Percentiles rank a stretch among this genome's conserved stretches.
phyloP scores from a whole-genome alignment of 202 grass and related monocot genomes.

The Panicum virgatum region DNA sequence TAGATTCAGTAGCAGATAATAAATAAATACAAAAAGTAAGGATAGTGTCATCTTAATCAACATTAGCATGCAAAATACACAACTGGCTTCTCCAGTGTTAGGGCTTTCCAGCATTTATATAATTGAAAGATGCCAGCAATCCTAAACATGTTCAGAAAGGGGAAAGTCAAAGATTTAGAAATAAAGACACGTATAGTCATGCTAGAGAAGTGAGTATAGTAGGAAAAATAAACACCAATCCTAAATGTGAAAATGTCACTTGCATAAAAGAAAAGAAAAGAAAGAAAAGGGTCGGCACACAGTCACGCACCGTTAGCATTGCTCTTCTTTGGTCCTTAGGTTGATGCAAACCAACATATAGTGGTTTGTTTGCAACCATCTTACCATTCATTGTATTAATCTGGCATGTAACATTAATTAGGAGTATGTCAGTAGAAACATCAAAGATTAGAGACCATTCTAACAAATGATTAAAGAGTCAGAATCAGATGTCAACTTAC shows the following conservation, averaged over 20 bases:
- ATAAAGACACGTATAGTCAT: background rate
- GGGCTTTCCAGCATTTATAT: background rate
- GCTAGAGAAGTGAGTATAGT: background rate
- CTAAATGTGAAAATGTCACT: background rate
- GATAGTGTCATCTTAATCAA: background rate
- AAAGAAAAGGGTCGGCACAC: background rate
- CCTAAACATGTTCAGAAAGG: background rate
- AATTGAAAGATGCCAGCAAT: background rate
- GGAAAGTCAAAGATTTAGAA: background rate
- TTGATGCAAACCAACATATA: slow-evolving; percentile 55
- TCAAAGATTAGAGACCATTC: background rate
- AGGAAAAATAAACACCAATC: background rate
- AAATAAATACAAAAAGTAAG: background rate
- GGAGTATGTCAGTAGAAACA: background rate
- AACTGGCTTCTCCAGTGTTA: no score
- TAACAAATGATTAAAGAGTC: background rate
- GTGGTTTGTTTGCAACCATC: slow-evolving; percentile 44
- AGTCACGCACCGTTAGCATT: slow-evolving; percentile 36
- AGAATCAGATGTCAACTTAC: slow-evolving; percentile 22
- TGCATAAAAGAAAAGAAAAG: background rate
- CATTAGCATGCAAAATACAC: no score
- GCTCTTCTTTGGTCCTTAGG: slow-evolving; percentile 50
- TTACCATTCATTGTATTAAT: slow-evolving; percentile 53
- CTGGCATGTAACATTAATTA: slow-evolving; percentile 24
- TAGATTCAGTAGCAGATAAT: background rate